These are phyloP conservation scores for Volvox carteri DNA, from an alignment of 163 green algal species.

Conservation along the genomic window DNA sequence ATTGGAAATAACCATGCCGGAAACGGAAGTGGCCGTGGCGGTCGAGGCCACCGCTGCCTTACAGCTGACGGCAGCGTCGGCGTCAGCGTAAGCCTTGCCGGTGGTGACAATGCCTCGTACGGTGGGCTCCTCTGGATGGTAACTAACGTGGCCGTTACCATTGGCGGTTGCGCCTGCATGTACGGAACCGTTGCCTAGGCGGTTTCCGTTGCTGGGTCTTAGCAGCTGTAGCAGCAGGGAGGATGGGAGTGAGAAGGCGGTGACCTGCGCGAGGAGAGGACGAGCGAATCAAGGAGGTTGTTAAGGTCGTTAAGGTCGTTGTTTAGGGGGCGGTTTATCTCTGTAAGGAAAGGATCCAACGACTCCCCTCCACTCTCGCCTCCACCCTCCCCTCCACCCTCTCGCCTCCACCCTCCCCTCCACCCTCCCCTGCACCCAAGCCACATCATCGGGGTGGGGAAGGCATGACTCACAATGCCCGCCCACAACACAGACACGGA, in stretches of 20 bases:
- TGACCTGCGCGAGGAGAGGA: neutral
- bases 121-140: neutral
- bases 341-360: neutral
- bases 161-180: neutral
- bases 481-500: neutral
- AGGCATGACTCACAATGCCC: neutral
- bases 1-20: conserved; percentile 4
- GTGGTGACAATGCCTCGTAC: neutral
- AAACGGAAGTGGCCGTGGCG: neutral
- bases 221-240: conserved; percentile 16
- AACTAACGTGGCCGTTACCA: neutral
- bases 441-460: neutral
- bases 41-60: neutral
- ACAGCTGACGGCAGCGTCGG: neutral
- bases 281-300: neutral
- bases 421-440: too few relatives aligned
- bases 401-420: too few relatives aligned
- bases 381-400: too few relatives aligned
- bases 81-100: neutral
- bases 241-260: neutral
- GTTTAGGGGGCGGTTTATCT: neutral
- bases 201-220: neutral
- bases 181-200: neutral
- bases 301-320: too few relatives aligned
- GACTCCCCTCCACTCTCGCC: neutral